Conservation (phyloP, 2,329 filamentous ascomycete genomes). For the Dissoconium aciculare region DNA sequence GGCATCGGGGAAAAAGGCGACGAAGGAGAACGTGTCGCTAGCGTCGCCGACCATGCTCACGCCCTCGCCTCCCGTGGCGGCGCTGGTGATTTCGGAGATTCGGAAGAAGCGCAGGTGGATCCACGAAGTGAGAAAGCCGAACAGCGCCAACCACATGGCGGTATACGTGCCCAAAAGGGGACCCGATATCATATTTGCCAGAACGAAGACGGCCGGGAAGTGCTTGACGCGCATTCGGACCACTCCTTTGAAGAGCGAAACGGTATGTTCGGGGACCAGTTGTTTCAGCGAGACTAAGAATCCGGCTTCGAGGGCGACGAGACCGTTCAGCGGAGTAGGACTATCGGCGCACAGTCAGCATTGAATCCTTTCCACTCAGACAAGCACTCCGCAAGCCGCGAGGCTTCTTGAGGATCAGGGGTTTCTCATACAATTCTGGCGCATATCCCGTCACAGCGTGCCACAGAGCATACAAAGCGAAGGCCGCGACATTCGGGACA, state of each 20-base stretch:
- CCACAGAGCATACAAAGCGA: constrained; percentile 58
- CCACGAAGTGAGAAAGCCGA: constrained; percentile 80
- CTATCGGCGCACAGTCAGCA: constrained; percentile 12
- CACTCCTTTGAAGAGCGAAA: constrained; percentile 78
- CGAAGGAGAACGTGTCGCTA: constrained; percentile 90
- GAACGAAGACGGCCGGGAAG: constrained; percentile 59
- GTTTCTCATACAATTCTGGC: constrained; percentile 57
- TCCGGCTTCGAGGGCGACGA: constrained; percentile 74
- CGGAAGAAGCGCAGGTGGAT: constrained; percentile 95
- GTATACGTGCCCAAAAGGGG: constrained; percentile 55
- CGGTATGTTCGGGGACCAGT: constrained; percentile 90
- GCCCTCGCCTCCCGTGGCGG: constrained; percentile 33
- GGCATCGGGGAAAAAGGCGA: constrained; percentile 83
- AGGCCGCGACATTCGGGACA: constrained; percentile 65
- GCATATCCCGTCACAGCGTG: constrained; percentile 52
- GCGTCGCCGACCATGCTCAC: constrained; percentile 66
- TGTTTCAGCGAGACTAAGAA: constrained; percentile 97
- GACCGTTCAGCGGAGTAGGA: constrained; percentile 75
- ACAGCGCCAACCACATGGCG: constrained; percentile 62
- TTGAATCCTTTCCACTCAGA: neutral
- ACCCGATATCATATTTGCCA: constrained; percentile 55
- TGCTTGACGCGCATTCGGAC: constrained; percentile 77
- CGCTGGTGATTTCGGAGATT: constrained; percentile 35
- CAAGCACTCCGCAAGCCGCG: no score
- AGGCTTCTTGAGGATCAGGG: no score